Evolutionary conservation across 2,329 filamentous ascomycete species (phyloP).

Genomic region (Dactylonectria macrodidyma): DNA sequence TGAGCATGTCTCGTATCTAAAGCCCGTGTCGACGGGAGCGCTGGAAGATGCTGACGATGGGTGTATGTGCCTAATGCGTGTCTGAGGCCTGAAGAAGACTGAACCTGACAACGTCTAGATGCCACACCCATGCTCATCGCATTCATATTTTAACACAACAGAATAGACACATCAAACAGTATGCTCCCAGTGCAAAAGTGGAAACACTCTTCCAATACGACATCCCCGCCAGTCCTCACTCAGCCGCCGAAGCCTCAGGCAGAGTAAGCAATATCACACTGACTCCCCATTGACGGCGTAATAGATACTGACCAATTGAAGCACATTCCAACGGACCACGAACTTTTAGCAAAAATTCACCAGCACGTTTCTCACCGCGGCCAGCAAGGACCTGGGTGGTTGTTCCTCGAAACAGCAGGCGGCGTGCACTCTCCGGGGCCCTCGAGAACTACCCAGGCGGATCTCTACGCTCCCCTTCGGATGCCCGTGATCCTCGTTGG

Average conservation of each 20-base stretch:
- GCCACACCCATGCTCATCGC: not conserved
- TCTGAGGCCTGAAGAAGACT: too few relatives aligned
- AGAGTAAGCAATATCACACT: slow-evolving; percentile 50
- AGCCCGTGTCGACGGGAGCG: slow-evolving; percentile 86
- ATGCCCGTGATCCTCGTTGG: slow-evolving; percentile 82
- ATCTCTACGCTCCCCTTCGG: slow-evolving; percentile 82
- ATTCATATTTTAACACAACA: not conserved
- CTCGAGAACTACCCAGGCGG: slow-evolving; percentile 82
- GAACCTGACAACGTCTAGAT: slow-evolving; percentile 32
- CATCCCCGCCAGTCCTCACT: slow-evolving; percentile 83
- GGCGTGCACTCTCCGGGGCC: slow-evolving; percentile 86
- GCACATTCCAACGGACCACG: slow-evolving; percentile 65
- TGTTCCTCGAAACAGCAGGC: slow-evolving; percentile 86
- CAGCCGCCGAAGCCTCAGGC: slow-evolving; percentile 71
- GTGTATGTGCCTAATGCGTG: slow-evolving; percentile 58
- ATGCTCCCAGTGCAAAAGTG: slow-evolving; percentile 62
- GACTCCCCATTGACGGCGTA: not conserved
- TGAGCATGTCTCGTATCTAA: slow-evolving; percentile 76
- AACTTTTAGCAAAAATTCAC: slow-evolving; percentile 65
- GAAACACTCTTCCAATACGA: slow-evolving; percentile 80
- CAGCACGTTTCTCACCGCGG: slow-evolving; percentile 54
- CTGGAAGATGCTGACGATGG: slow-evolving; percentile 78
- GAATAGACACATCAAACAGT: slow-evolving; percentile 73
- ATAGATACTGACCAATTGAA: slow-evolving; percentile 46
- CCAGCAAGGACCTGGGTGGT: slow-evolving; percentile 67